Evolutionary conservation across 1,284 basidiomycete species (phyloP).

Genomic region (Stygiomarasmius scandens): DNA sequence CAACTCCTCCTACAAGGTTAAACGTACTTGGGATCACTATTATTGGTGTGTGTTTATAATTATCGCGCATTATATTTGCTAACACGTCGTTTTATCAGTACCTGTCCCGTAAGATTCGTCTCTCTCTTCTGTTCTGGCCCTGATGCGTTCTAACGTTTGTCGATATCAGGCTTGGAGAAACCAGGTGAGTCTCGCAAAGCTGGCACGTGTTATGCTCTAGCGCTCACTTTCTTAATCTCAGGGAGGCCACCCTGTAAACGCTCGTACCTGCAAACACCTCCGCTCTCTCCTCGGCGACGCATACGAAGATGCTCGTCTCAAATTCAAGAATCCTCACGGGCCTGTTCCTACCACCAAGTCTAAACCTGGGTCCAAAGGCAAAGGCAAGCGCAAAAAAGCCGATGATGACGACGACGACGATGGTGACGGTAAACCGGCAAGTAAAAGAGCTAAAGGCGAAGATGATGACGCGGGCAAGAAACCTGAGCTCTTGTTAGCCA

Average conservation of each 20-base stretch:
- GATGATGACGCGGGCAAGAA: constrained; percentile 32
- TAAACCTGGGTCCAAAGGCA: constrained; percentile 24
- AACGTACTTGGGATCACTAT: constrained; percentile 57
- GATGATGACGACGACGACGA: constrained; percentile 22
- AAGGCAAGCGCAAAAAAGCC: constrained; percentile 25
- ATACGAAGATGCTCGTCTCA: constrained; percentile 56
- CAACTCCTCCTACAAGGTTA: constrained; percentile 51
- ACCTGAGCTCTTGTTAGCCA: constrained; percentile 50
- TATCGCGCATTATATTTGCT: constrained; percentile 4
- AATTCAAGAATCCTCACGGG: constrained; percentile 49
- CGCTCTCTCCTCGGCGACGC: constrained; percentile 57
- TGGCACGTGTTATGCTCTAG: background rate
- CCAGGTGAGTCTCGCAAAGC: constrained; percentile 33
- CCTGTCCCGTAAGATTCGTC: constrained; percentile 42
- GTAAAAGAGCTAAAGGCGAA: constrained; percentile 22
- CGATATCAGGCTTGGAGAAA: constrained; percentile 49
- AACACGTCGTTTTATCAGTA: constrained; percentile 27
- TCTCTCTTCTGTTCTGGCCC: background rate
- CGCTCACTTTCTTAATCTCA: constrained; percentile 20
- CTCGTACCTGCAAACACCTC: constrained; percentile 66
- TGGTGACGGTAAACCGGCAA: constrained; percentile 19
- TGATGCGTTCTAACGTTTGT: background rate
- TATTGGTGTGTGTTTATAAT: constrained; percentile 41
- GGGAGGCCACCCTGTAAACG: constrained; percentile 51
- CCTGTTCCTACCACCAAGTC: constrained; percentile 31